Evolutionary conservation across 371 early-diverging fungal genomes (phyloP).

Genomic region (Polyrhizophydium stewartii): DNA sequence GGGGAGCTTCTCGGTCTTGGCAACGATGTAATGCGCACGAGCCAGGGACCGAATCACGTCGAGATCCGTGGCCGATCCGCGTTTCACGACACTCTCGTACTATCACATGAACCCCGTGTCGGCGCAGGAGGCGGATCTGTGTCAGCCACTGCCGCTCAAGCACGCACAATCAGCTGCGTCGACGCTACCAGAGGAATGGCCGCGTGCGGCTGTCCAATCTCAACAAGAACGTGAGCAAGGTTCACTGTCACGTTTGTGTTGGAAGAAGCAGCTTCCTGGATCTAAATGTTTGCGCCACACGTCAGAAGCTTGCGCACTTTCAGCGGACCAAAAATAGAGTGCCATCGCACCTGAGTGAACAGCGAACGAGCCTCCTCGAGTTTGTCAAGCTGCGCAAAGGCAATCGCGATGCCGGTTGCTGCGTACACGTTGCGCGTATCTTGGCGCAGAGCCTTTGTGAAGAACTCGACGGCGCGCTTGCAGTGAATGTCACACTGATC

Average conservation of each 20-base stretch:
- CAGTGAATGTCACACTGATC: constrained; percentile 38
- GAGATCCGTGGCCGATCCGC: constrained; percentile 49
- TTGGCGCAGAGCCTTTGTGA: constrained; percentile 67
- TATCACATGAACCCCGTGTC: constrained; percentile 8
- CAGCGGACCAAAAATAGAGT: no score
- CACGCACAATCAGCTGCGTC: neutral
- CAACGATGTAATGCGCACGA: constrained; percentile 74
- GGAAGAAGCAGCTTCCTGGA: constrained; percentile 46
- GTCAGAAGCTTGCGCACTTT: no score
- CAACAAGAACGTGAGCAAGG: constrained; percentile 72
- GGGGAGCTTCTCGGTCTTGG: constrained; percentile 63
- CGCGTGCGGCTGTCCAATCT: constrained; percentile 63
- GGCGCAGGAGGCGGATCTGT: neutral
- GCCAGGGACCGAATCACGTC: constrained; percentile 61
- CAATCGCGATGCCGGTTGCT: constrained; percentile 47
- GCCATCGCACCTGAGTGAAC: constrained; percentile 61
- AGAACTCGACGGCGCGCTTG: constrained; percentile 76
- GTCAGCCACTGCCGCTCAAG: neutral
- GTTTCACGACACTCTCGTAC: constrained; percentile 60
- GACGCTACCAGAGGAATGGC: constrained; percentile 53
- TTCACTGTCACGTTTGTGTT: constrained; percentile 66
- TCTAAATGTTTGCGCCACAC: no score
- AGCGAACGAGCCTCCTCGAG: constrained; percentile 67
- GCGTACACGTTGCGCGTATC: constrained; percentile 61
- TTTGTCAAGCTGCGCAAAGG: constrained; percentile 69